Conservation (phyloP, 306 rosid genomes). For the Lablab purpureus region DNA sequence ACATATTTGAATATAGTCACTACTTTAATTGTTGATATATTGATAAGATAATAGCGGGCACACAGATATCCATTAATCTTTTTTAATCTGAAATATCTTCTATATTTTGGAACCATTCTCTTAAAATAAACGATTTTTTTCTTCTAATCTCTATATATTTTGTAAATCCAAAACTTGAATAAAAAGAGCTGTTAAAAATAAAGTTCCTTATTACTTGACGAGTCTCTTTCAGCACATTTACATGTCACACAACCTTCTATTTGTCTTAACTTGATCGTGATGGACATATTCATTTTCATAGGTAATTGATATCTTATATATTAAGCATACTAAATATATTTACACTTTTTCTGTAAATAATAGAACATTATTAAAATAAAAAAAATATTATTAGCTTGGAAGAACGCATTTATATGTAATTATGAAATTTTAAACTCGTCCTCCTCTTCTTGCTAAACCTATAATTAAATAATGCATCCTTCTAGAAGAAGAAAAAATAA, state of each 20-base stretch:
- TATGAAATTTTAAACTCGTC: neutral
- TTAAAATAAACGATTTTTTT: neutral
- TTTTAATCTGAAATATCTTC: neutral
- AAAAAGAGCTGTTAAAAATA: neutral
- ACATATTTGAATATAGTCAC: neutral
- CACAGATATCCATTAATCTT: neutral
- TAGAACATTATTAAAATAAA: neutral
- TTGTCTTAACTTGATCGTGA: neutral
- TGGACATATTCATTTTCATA: neutral
- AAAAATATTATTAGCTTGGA: conserved; percentile 2
- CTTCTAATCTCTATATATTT: neutral
- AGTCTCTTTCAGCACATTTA: neutral
- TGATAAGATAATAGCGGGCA: neutral
- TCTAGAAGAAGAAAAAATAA: neutral
- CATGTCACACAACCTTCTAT: conserved; percentile 9
- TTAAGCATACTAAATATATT: neutral
- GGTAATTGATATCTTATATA: neutral
- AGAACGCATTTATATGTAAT: neutral
- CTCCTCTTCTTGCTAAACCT: neutral
- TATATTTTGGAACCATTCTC: neutral
- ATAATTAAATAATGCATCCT: neutral
- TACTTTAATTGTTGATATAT: neutral
- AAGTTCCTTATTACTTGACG: neutral
- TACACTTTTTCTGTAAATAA: neutral
- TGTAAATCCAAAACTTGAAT: neutral